Conservation (phyloP, 176 grass and related monocot species). For the Aegilops bicornis region DNA sequence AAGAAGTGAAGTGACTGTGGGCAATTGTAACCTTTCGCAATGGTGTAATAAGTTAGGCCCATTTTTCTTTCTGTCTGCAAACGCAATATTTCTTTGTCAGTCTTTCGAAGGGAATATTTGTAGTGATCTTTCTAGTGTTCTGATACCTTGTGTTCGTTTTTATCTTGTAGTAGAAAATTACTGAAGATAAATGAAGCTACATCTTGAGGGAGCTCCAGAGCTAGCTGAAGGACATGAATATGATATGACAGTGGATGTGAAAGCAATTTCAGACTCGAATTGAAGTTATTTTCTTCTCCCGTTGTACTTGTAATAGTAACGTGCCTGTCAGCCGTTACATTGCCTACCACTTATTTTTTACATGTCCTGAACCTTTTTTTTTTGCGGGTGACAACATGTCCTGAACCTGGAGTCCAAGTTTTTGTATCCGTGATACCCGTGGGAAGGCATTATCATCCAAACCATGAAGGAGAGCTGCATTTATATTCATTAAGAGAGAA, state of each 20-base stretch:
- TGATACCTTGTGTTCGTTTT: background rate
- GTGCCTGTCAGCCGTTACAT: too few relatives aligned
- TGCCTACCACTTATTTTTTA: constrained; percentile 15
- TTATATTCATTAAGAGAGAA: too few relatives aligned
- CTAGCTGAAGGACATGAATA: constrained; percentile 57
- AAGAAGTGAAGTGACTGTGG: background rate
- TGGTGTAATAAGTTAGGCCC: background rate
- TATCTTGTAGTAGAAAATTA: constrained; percentile 47
- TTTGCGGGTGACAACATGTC: background rate
- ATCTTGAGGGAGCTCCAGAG: constrained; percentile 61
- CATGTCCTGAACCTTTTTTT: background rate
- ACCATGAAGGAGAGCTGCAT: too few relatives aligned
- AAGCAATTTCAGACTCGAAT: constrained; percentile 72
- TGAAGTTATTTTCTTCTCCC: constrained; percentile 22
- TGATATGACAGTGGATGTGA: constrained; percentile 54
- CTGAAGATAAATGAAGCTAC: constrained; percentile 53
- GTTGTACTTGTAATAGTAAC: background rate
- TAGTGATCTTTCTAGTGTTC: background rate
- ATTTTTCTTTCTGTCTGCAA: background rate
- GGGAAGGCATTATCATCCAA: too few relatives aligned
- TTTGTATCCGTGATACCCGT: background rate
- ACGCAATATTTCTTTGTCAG: background rate
- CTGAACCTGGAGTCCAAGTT: background rate
- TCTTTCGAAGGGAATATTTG: background rate
- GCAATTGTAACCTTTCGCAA: background rate